Evolutionary conservation across 179 eudicot species (phyloP).

Genomic region (Silene noctiflora): DNA sequence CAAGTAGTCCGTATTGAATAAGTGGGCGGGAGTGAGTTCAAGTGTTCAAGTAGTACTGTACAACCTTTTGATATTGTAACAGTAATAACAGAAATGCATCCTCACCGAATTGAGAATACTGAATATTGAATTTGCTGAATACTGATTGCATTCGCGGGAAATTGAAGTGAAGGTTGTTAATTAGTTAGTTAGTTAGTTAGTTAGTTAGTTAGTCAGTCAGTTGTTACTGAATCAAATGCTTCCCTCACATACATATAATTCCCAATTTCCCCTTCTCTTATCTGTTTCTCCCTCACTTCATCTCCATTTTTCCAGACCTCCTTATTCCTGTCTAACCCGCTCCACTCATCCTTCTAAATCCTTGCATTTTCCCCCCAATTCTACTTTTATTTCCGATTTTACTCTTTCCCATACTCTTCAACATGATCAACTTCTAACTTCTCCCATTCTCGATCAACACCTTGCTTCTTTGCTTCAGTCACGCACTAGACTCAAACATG

Average conservation of each 20-base stretch:
- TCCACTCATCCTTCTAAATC: neutral
- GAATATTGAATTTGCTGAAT: too few species aligned
- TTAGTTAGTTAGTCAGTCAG: too few species aligned
- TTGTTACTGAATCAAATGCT: conserved; percentile 18
- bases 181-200: too few species aligned
- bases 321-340: conserved; percentile 10
- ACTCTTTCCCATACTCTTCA: neutral
- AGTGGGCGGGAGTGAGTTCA: too few species aligned
- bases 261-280: conserved; percentile 13
- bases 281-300: conserved; percentile 7
- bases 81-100: conserved; percentile 8
- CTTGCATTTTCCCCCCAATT: neutral
- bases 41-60: too few species aligned
- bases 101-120: too few species aligned
- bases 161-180: neutral
- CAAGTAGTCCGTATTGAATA: too few species aligned
- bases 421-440: neutral
- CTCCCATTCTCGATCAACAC: neutral
- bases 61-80: neutral
- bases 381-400: neutral
- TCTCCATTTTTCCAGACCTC: conserved; percentile 2
- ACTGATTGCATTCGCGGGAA: conserved; percentile 21
- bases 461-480: conserved; percentile 45
- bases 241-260: conserved; percentile 6
- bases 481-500: conserved; percentile 34